Percentiles rank a stretch among this genome's conserved stretches.
phyloP scores from a whole-genome alignment of 1,284 basidiomycete species.

The Heliocybe sulcata region DNA sequence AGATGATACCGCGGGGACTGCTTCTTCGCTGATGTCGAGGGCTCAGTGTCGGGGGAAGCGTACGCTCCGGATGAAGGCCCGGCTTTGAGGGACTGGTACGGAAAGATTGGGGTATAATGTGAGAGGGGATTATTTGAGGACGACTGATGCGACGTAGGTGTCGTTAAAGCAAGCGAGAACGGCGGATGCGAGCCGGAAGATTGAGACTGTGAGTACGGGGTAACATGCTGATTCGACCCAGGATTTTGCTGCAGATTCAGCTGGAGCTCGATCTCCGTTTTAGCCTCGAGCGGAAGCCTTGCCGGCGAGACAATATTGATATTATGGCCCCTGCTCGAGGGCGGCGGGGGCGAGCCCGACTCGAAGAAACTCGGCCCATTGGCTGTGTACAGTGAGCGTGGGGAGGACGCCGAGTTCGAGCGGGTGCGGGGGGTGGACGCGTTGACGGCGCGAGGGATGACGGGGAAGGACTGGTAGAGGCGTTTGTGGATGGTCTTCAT shows the following conservation, averaged over 20 bases:
- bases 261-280: slow-evolving; percentile 33
- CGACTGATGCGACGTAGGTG: slow-evolving; percentile 27
- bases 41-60: slow-evolving; percentile 16
- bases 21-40: slow-evolving; percentile 21
- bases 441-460: slow-evolving; percentile 29
- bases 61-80: slow-evolving; percentile 3
- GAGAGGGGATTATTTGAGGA: slow-evolving; percentile 14
- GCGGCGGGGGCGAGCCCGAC: slow-evolving; percentile 24
- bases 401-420: slow-evolving; percentile 32
- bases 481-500: slow-evolving; percentile 52
- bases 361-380: slow-evolving; percentile 34
- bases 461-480: slow-evolving; percentile 28
- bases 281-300: slow-evolving; percentile 39
- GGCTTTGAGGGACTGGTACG: slow-evolving; percentile 29
- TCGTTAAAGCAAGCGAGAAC: slow-evolving; percentile 38
- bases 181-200: slow-evolving; percentile 18
- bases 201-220: slow-evolving; percentile 20
- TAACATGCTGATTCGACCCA: slow-evolving; percentile 13
- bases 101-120: slow-evolving; percentile 25
- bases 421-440: slow-evolving; percentile 28
- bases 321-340: slow-evolving; percentile 30
- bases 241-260: slow-evolving; percentile 9
- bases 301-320: slow-evolving; percentile 32
- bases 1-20: slow-evolving; percentile 49
- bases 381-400: slow-evolving; percentile 20